Conservation (phyloP, 495 filamentous ascomycete genomes). For the Penicillium steckii region DNA sequence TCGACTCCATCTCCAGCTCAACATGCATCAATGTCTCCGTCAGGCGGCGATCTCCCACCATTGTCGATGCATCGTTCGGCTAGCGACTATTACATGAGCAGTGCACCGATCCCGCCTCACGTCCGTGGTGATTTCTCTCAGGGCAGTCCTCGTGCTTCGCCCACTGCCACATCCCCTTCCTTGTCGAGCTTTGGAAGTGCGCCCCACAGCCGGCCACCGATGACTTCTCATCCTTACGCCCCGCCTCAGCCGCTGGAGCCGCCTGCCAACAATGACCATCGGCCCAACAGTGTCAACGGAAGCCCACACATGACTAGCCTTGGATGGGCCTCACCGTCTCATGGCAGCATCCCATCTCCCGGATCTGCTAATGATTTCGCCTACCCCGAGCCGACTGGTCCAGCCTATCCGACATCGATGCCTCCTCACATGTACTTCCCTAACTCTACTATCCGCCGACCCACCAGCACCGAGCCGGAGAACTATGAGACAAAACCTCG, state of each 20-base stretch:
- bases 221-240: conserved; percentile 85
- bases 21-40: conserved; percentile 78
- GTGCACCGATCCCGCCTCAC: conserved; percentile 77
- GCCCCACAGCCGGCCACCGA: conserved; percentile 58
- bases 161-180: conserved; percentile 59
- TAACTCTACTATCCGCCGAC: conserved; percentile 62
- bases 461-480: conserved; percentile 69
- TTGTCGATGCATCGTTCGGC: conserved; percentile 68
- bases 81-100: conserved; percentile 64
- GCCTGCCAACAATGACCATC: conserved; percentile 72
- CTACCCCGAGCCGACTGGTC: conserved; percentile 67
- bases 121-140: conserved; percentile 77
- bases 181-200: conserved; percentile 55
- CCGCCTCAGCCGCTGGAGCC: conserved; percentile 89
- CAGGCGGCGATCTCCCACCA: conserved; percentile 70
- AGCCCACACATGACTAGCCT: conserved; percentile 72
- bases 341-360: conserved; percentile 62
- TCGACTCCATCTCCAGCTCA: conserved; percentile 87
- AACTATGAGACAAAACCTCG: conserved; percentile 62
- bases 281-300: conserved; percentile 62
- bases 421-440: conserved; percentile 65
- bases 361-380: conserved; percentile 63
- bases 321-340: conserved; percentile 73
- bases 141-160: conserved; percentile 67
- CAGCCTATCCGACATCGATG: conserved; percentile 52